Evolutionary conservation across 176 grass and related monocot species (phyloP), one percentile per base, ranked within the genome.

Genomic region (Urochloa ruziziensis): DNA sequence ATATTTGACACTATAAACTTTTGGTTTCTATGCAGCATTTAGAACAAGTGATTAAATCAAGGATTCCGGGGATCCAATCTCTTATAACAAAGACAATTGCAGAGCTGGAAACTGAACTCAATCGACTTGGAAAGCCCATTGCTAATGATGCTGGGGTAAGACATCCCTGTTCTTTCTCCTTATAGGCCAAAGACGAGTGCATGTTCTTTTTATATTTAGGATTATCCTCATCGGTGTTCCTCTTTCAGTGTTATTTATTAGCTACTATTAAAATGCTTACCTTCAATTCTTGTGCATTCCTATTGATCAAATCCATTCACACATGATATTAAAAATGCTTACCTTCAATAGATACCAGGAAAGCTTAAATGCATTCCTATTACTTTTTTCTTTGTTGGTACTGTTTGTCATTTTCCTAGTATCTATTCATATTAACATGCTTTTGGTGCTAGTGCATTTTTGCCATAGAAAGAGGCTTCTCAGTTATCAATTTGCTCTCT

Each of bases 121-220:
- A 84, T 34, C 93, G 97, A 66, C 89, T 99, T 63, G 97, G 97
- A 73, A 99, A 99, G 75, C 97, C 97, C 36, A 99, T 96, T 82
- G 97, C 97, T 82, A 87, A 83, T 7, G 97, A 99, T 86, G 94
- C 97, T 84, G 97, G 97, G 44, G 97, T 99, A 92, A 90, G 97
- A 81, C 3, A 37, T 7, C 14, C 4, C 32, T 27, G 10, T 28
- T 12, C 67, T 53, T 28, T 4, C 9, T 54, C 33, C 49, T 80
- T 28, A 0, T 54, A 69, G 33, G 24, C 35, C 18, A 81, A 56
- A 56, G 2, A 2, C 2, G 5, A 67, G 19, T 66, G 3, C 46
- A 40, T 65, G 66, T 28, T 66, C 23, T 40, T 80, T 64, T 28
- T 42, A 29, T 80, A 32, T 23, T 43, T 54, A 58, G 66, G 30